Base-by-base conservation (phyloP, 208 protist genomes). In the Leishmania martiniquensis region DNA sequence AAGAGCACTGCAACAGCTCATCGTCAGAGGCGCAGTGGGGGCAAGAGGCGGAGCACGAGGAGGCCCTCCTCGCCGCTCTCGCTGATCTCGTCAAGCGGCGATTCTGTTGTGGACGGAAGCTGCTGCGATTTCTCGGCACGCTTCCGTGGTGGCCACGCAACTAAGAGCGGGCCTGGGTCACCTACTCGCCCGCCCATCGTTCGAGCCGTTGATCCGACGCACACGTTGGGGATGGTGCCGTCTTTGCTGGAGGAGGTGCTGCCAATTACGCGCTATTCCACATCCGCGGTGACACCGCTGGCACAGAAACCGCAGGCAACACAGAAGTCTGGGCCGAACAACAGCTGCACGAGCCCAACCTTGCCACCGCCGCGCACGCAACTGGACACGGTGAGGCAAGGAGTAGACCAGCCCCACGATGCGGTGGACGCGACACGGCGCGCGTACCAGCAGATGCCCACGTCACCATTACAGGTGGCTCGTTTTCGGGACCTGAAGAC, bases 221-320 rank as follows among this genome's bases (percentile, higher is more conserved):
- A 59, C 6, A 52, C 72, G 29, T 59, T 25, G 15, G 54, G 72
- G 7, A n/a, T 60, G 51, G 54, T 77, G 44, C 65, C 72, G 0
- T 37, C 78, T 13, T n/a, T 77, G 44, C 42, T 39, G n/a, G 78
- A 76, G 62, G 78, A 73, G 44, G 49, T 82, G 72, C 42, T 76
- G 25, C 51, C 71, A n/a, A 82, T 52, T 68, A 82, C 72, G 17
- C 72, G 63, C 12, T 82, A 77, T 49, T 47, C 54, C 20, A 65
- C 65, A 0, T 51, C 12, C 9, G 45, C 69, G 17, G 39, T 62
- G 25, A 77, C 77, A 9, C 72, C 77, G 13, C 39, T 73, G 51
- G 42, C 49, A 39, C 71, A 29, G 62, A 20, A 34, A n/a, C 59
- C 0, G 22, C n/a, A 47, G 47, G 15, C 29, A 17, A 25, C 15